Evolutionary conservation across 345 rosid species (phyloP).

Genomic region (Carallia brachiata): DNA sequence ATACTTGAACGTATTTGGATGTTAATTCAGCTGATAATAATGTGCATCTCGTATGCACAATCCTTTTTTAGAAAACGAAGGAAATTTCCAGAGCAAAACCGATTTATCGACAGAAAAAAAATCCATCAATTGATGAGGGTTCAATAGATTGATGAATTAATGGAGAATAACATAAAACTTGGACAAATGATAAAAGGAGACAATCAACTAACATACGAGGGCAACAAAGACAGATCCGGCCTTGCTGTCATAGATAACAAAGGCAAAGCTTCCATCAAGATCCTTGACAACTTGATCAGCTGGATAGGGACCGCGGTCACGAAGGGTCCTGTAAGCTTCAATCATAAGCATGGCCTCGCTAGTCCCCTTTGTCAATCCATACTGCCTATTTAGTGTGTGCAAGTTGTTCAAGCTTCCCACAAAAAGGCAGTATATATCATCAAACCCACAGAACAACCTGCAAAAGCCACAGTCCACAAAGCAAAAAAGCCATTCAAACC

Average conservation of each 20-base stretch:
- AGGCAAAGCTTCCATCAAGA: conserved; percentile 66
- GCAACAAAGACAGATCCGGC: conserved; percentile 52
- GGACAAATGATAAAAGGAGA: not conserved
- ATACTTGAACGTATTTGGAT: not conserved
- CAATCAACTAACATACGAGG: conserved; percentile 30
- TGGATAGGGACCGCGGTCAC: conserved; percentile 84
- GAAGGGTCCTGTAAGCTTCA: conserved; percentile 55
- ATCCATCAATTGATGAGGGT: too few species aligned
- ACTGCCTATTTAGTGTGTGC: conserved; percentile 49
- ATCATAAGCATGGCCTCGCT: conserved; percentile 61
- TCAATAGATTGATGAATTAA: too few species aligned
- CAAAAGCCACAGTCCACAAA: not conserved
- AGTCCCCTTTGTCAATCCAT: conserved; percentile 50
- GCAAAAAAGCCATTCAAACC: not conserved
- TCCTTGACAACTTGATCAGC: conserved; percentile 75
- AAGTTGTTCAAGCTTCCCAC: conserved; percentile 60
- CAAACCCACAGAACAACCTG: conserved; percentile 40
- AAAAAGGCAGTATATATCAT: conserved; percentile 64
- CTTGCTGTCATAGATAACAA: conserved; percentile 52
- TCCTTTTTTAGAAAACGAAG: too few species aligned
- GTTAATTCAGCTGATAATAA: too few species aligned
- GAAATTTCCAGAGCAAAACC: too few species aligned
- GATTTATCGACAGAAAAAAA: too few species aligned
- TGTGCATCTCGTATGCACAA: too few species aligned
- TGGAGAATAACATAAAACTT: not conserved